Conservation (phyloP, 768 basidiomycete species). For the Leccinellum albellum region DNA sequence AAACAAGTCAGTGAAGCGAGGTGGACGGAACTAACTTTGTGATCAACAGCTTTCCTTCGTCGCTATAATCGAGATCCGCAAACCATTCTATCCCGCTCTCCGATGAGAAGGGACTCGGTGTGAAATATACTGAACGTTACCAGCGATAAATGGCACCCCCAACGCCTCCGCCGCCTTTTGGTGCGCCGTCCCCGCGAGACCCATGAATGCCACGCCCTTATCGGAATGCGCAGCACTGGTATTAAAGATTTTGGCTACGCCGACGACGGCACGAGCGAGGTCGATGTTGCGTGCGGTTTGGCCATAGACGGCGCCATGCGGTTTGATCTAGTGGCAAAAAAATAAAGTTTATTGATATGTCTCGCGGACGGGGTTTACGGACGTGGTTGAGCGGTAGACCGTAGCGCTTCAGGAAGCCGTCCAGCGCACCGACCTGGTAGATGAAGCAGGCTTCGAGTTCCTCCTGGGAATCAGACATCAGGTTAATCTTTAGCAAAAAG, state of each 20-base stretch:
- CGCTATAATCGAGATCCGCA: slow-evolving; percentile 59
- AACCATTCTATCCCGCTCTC: slow-evolving; percentile 50
- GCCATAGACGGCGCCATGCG: slow-evolving; percentile 60
- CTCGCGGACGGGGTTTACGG: slow-evolving; percentile 8
- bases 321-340: slow-evolving; percentile 43
- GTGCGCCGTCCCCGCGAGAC: slow-evolving; percentile 61
- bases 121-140: slow-evolving; percentile 23
- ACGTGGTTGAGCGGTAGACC: slow-evolving; percentile 55
- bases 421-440: slow-evolving; percentile 66
- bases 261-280: slow-evolving; percentile 52
- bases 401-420: slow-evolving; percentile 54
- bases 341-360: neutral
- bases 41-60: slow-evolving; percentile 55
- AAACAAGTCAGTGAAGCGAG: neutral
- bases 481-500: neutral
- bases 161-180: slow-evolving; percentile 51
- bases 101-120: neutral
- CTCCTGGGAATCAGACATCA: slow-evolving; percentile 32
- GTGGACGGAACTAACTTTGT: slow-evolving; percentile 39
- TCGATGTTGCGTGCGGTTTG: slow-evolving; percentile 53
- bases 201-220: slow-evolving; percentile 49
- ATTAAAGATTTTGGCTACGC: slow-evolving; percentile 50
- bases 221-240: slow-evolving; percentile 16
- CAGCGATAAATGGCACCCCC: slow-evolving; percentile 60
- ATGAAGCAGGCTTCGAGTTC: slow-evolving; percentile 56